A percentile compares a stretch with the other conserved stretches of the same genome.
phyloP scores from a whole-genome alignment of 176 grass and related monocot genomes.

The Oryza coarctata region DNA sequence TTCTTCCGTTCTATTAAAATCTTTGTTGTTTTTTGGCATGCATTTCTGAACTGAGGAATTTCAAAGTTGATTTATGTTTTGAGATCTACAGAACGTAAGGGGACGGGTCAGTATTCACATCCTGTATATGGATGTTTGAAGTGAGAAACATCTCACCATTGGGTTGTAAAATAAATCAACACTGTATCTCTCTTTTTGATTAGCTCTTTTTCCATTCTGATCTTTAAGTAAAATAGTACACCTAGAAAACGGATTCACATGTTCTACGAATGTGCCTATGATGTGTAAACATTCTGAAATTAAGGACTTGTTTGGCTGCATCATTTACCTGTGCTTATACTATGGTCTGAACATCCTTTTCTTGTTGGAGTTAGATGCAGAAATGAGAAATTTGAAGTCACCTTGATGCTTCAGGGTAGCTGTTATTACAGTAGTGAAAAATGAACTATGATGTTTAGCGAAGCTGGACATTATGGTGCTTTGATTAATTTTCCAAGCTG shows the following conservation, averaged over 20 bases:
- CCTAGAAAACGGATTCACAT: too few relatives aligned
- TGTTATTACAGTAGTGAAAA: too few relatives aligned
- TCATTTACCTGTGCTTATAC: neutral
- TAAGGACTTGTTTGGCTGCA: neutral
- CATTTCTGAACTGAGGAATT: neutral
- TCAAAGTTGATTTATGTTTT: constrained; percentile 30
- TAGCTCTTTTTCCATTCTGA: neutral
- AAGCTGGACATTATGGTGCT: too few relatives aligned
- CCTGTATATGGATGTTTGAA: constrained; percentile 40
- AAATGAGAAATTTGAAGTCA: too few relatives aligned
- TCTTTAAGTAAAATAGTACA: neutral
- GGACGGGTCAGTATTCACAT: constrained; percentile 20
- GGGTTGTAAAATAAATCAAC: constrained; percentile 49
- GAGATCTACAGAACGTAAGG: constrained; percentile 5
- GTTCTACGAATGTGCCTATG: too few relatives aligned
- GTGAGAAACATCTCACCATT: constrained; percentile 36
- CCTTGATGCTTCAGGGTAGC: too few relatives aligned
- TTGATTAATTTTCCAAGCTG: too few relatives aligned
- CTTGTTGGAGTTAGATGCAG: too few relatives aligned
- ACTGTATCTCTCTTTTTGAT: constrained; percentile 13
- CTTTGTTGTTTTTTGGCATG: constrained; percentile 47
- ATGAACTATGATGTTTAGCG: too few relatives aligned
- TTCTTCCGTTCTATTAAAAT: constrained; percentile 57
- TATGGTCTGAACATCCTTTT: too few relatives aligned
- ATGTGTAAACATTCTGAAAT: neutral